Evolutionary conservation across 768 basidiomycete genomes (phyloP).

Genomic region (Paxillus involutus): DNA sequence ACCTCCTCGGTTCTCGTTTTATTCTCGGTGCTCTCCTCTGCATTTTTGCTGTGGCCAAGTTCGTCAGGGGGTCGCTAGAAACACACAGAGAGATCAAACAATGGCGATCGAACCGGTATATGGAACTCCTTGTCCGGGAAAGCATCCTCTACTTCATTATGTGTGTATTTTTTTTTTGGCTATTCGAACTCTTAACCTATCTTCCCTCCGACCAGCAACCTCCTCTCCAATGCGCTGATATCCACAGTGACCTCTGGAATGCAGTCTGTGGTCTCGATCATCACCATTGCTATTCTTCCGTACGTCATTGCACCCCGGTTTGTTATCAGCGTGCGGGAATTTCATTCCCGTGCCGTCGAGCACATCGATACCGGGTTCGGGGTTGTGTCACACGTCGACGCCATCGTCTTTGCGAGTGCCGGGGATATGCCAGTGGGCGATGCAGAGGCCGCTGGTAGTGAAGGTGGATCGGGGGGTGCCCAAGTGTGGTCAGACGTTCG

Average conservation of each 20-base stretch:
- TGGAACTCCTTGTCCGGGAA: slow-evolving; percentile 8
- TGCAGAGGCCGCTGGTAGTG: background rate
- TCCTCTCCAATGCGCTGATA: background rate
- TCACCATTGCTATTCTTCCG: background rate
- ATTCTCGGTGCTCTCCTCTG: slow-evolving; percentile 4
- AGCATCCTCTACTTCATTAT: slow-evolving; percentile 13
- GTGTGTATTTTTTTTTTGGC: background rate
- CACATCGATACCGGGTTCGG: background rate
- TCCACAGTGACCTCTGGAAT: background rate
- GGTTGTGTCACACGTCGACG: too few relatives aligned
- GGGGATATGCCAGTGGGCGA: background rate
- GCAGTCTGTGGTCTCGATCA: background rate
- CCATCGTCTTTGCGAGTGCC: background rate
- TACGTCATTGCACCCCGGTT: background rate
- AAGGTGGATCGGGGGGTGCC: too few relatives aligned
- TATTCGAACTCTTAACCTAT: background rate
- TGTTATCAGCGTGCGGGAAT: background rate
- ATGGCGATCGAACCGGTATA: slow-evolving; percentile 5
- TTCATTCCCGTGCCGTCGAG: background rate
- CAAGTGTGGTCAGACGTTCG: too few relatives aligned
- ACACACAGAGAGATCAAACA: slow-evolving; percentile 5
- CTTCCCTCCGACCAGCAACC: background rate
- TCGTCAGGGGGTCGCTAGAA: background rate
- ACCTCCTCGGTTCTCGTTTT: background rate
- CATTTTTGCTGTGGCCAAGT: background rate